A percentile compares a stretch with the other conserved stretches of the same genome.
These are phyloP conservation scores for Miscanthus sacchariflorus DNA, from an alignment of 202 grass and related monocot species.

Conservation along the genomic window DNA sequence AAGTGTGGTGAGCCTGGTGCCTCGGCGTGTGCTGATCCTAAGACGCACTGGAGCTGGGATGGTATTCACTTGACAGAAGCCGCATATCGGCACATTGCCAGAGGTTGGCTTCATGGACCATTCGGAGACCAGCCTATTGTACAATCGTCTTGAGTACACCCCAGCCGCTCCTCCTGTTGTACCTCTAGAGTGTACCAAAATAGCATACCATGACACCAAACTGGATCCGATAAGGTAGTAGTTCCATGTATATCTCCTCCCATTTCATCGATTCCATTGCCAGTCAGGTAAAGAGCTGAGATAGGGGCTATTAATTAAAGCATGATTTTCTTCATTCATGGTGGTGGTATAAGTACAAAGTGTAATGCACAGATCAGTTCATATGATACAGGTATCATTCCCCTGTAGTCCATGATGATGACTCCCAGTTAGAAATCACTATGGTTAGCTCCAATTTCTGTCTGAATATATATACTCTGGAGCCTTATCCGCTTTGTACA, in stretches of 20 bases:
- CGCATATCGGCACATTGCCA: conserved; percentile 80
- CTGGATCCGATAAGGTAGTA: conserved; percentile 31
- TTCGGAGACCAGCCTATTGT: conserved; percentile 66
- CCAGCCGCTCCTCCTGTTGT: conserved; percentile 3
- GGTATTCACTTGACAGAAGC: conserved; percentile 91
- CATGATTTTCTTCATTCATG: conserved; percentile 48
- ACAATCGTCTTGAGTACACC: conserved; percentile 51
- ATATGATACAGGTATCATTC: conserved; percentile 32
- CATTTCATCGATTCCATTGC: conserved; percentile 33
- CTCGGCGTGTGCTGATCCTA: conserved; percentile 59
- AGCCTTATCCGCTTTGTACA: neutral
- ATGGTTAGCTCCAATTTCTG: neutral
- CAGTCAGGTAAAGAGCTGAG: conserved; percentile 35
- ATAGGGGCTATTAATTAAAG: conserved; percentile 33
- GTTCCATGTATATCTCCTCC: conserved; percentile 40
- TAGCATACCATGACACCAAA: conserved; percentile 24
- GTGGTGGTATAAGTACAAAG: conserved; percentile 48
- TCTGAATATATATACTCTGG: too few species aligned
- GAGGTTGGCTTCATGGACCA: conserved; percentile 83
- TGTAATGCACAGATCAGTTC: conserved; percentile 46
- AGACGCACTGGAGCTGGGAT: conserved; percentile 88
- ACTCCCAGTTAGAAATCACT: neutral
- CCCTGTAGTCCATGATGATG: conserved; percentile 16
- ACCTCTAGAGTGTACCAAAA: conserved; percentile 46
- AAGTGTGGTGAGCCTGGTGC: conserved; percentile 83